A percentile compares a stretch with the other conserved stretches of the same genome.
Evolutionary conservation across 2,329 filamentous ascomycete genomes (phyloP).

Genomic region (Calonectria pseudoreteaudii): DNA sequence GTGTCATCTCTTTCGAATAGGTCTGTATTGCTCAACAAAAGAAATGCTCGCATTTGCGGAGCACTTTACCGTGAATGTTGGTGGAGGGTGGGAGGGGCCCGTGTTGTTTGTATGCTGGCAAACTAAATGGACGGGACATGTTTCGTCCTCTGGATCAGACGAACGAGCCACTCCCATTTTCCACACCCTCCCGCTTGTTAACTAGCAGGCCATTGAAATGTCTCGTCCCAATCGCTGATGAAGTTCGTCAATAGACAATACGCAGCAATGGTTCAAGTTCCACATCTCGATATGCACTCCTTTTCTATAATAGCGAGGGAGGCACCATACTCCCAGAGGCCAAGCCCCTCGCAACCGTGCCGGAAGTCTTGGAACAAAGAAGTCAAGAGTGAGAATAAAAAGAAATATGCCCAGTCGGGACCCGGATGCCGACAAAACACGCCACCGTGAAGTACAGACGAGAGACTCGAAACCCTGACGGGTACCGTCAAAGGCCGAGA

Average conservation of each 20-base stretch:
- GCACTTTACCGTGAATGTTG: neutral
- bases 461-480: neutral
- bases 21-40: neutral
- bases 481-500: neutral
- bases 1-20: neutral
- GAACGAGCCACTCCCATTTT: neutral
- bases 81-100: neutral
- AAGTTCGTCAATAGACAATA: neutral
- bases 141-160: neutral
- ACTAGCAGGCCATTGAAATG: neutral
- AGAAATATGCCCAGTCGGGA: neutral
- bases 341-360: neutral
- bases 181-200: neutral
- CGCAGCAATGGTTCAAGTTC: neutral
- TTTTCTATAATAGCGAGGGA: neutral
- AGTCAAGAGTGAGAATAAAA: neutral
- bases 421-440: neutral
- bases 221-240: neutral
- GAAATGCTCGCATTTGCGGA: neutral
- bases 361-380: neutral
- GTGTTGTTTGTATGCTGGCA: neutral
- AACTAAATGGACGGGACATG: neutral
- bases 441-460: neutral
- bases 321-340: neutral
- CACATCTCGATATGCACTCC: neutral